A percentile compares a stretch with the other conserved stretches of the same genome.
Evolutionary conservation across 1,284 basidiomycete species (phyloP).

Genomic region (Ganoderma sinense): DNA sequence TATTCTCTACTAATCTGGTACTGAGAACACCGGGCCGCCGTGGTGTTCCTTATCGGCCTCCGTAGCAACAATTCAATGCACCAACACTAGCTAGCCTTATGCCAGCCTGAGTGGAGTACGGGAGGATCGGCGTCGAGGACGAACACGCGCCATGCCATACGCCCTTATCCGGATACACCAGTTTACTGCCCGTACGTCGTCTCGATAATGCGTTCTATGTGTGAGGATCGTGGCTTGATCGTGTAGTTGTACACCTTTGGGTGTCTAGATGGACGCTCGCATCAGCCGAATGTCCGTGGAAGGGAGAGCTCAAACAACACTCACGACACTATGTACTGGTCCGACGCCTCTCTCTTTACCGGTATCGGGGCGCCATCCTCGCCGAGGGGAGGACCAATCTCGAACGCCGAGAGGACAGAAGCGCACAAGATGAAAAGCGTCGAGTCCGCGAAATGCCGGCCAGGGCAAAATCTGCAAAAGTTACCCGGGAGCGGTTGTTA

Average conservation of each 20-base stretch:
- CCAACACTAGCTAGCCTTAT: no score
- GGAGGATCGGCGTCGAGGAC: no score
- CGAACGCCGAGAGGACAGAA: constrained; percentile 16
- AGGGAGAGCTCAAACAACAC: background rate
- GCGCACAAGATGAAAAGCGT: constrained; percentile 22
- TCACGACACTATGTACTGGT: background rate
- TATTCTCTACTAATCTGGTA: no score
- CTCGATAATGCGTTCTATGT: background rate
- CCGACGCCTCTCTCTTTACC: background rate
- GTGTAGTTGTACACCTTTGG: background rate
- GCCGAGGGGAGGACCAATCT: constrained; percentile 10
- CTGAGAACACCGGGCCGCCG: no score
- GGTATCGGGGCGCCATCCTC: background rate
- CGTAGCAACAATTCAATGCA: no score
- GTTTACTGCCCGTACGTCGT: background rate
- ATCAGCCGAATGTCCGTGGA: no score
- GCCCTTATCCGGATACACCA: no score
- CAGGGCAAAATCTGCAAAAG: constrained; percentile 20
- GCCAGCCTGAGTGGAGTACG: no score
- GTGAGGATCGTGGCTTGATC: background rate
- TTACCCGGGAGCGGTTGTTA: no score
- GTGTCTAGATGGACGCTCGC: background rate
- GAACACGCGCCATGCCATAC: no score
- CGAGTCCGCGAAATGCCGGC: constrained; percentile 14
- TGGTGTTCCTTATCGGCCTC: no score